A percentile compares a stretch with the other conserved stretches of the same genome.
phyloP scores from a whole-genome alignment of 2,329 filamentous ascomycete species.

The Claviceps pazoutovae region DNA sequence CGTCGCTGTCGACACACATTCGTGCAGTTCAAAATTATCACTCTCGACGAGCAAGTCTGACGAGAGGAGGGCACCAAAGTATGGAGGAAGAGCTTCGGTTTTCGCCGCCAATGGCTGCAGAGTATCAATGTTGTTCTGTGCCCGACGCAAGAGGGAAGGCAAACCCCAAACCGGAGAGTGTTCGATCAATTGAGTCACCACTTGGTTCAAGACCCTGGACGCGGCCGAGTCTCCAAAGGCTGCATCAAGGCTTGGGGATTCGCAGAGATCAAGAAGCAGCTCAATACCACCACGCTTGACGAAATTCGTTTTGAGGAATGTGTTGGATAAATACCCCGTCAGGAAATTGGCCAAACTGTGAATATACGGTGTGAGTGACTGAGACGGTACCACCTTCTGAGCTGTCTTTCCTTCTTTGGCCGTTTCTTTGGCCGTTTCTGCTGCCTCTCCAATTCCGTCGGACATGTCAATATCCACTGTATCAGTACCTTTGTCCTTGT shows the following conservation, averaged over 20 bases:
- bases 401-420: background rate
- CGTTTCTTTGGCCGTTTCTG: constrained; percentile 7
- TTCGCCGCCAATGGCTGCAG: constrained; percentile 50
- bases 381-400: constrained; percentile 13
- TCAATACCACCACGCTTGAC: constrained; percentile 71
- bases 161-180: constrained; percentile 67
- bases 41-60: constrained; percentile 23
- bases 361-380: constrained; percentile 52
- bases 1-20: constrained; percentile 51
- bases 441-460: constrained; percentile 27
- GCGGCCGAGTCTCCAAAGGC: constrained; percentile 46
- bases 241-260: constrained; percentile 62
- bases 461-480: constrained; percentile 52
- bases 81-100: constrained; percentile 39
- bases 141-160: constrained; percentile 64
- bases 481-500: constrained; percentile 23
- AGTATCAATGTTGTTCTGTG: constrained; percentile 53
- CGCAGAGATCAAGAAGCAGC: constrained; percentile 68
- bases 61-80: constrained; percentile 55
- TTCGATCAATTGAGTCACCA: constrained; percentile 68
- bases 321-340: constrained; percentile 58
- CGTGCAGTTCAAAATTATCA: constrained; percentile 20
- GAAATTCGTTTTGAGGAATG: constrained; percentile 57
- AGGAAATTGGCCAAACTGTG: constrained; percentile 67
- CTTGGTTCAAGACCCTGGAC: constrained; percentile 55